Percentiles rank a stretch among this genome's conserved stretches.
Conservation (phyloP, 2,329 filamentous ascomycete genomes). For the Fusarium sp. region DNA sequence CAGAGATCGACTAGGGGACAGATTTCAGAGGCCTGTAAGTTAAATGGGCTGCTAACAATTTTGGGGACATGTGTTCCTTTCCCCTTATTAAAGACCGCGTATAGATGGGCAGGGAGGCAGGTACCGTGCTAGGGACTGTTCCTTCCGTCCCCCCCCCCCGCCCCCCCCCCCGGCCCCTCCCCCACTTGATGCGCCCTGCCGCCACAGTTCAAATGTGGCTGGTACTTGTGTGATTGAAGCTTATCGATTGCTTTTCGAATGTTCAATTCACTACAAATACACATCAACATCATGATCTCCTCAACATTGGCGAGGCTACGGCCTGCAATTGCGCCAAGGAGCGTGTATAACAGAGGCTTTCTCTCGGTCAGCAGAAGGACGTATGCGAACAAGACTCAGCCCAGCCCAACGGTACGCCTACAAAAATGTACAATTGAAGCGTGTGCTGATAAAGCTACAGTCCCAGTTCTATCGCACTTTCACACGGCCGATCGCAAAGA, state of each 20-base stretch:
- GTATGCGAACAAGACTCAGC: slow-evolving; percentile 47
- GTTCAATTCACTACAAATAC: neutral
- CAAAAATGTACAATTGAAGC: neutral
- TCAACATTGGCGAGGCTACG: slow-evolving; percentile 27
- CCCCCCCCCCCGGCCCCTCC: slow-evolving; percentile 37
- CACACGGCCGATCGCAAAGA: slow-evolving; percentile 78
- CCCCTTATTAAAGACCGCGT: slow-evolving; percentile 35
- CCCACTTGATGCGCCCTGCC: slow-evolving; percentile 8
- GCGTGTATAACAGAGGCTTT: neutral
- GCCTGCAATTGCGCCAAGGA: slow-evolving; percentile 12
- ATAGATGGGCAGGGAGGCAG: slow-evolving; percentile 8
- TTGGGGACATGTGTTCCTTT: slow-evolving; percentile 52
- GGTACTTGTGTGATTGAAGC: slow-evolving; percentile 7
- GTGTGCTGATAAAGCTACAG: slow-evolving; percentile 51
- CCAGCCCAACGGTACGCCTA: slow-evolving; percentile 44
- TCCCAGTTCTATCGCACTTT: slow-evolving; percentile 80
- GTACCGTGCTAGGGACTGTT: slow-evolving; percentile 2
- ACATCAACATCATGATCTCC: slow-evolving; percentile 20
- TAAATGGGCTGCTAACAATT: slow-evolving; percentile 36
- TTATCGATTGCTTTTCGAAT: slow-evolving; percentile 12
- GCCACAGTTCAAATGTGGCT: slow-evolving; percentile 7
- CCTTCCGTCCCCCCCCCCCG: slow-evolving; percentile 24
- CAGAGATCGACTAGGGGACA: slow-evolving; percentile 43
- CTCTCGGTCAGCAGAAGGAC: slow-evolving; percentile 6
- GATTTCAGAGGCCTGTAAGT: slow-evolving; percentile 41